Percentiles rank a stretch among this genome's conserved stretches.
Evolutionary conservation across 2,329 filamentous ascomycete genomes (phyloP).

Genomic region (Moelleriella libera): DNA sequence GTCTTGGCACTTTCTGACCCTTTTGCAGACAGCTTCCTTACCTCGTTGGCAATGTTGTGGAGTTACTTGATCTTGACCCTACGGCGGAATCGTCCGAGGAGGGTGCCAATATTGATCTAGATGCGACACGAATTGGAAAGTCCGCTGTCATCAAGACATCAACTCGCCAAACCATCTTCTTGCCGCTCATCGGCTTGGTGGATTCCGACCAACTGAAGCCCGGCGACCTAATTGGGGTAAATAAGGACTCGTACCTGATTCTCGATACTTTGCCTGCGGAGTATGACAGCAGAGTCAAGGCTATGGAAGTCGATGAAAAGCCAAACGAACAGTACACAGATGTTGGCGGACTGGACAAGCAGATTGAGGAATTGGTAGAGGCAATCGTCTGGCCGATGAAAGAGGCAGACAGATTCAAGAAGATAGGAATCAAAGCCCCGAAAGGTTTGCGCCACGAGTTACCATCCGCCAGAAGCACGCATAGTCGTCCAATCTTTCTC

Average conservation of each 20-base stretch:
- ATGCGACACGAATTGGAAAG: conserved; percentile 92
- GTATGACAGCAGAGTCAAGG: conserved; percentile 97
- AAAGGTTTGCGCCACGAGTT: conserved; percentile 58
- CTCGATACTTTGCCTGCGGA: conserved; percentile 93
- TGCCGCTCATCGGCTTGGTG: conserved; percentile 91
- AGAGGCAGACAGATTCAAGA: conserved; percentile 97
- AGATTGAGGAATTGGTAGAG: conserved; percentile 97
- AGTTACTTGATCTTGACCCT: conserved; percentile 91
- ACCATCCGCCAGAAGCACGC: no score
- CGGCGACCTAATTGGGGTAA: conserved; percentile 91
- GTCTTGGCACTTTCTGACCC: conserved; percentile 3
- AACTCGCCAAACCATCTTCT: conserved; percentile 94
- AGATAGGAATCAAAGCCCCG: conserved; percentile 98
- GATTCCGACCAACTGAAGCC: conserved; percentile 93
- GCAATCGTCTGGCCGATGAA: conserved; percentile 99
- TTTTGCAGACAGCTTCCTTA: conserved; percentile 77
- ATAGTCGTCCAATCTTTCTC: no score
- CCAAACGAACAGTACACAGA: conserved; percentile 98
- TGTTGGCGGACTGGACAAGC: conserved; percentile 93
- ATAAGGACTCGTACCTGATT: conserved; percentile 97
- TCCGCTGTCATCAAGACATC: conserved; percentile 99
- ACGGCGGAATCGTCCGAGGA: conserved; percentile 93
- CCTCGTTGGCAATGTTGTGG: conserved; percentile 95
- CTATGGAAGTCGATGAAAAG: conserved; percentile 99
- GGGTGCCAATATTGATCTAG: conserved; percentile 95